Conservation (phyloP, 2,329 filamentous ascomycete species). For the Calonectria hawksworthii region DNA sequence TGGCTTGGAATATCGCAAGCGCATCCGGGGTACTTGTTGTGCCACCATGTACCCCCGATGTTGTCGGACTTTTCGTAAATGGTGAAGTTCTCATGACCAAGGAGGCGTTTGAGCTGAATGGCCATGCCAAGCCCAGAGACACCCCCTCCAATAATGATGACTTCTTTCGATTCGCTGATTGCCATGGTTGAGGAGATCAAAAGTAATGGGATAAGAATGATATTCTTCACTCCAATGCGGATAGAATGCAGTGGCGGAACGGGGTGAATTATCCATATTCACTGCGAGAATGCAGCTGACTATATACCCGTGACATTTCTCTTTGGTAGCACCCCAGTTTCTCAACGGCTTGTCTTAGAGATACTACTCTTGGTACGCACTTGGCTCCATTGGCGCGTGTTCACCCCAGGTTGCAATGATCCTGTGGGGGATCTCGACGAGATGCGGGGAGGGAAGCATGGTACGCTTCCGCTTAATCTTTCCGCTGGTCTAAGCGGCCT, state of each 20-base stretch:
- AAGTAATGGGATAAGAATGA: neutral
- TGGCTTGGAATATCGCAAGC: slow-evolving; percentile 23
- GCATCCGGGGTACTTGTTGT: slow-evolving; percentile 25
- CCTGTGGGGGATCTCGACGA: neutral
- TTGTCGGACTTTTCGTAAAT: slow-evolving; percentile 35
- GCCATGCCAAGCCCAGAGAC: slow-evolving; percentile 35
- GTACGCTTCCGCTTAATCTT: slow-evolving; percentile 11
- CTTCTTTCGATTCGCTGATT: slow-evolving; percentile 1
- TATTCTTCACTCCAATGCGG: neutral
- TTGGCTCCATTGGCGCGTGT: neutral
- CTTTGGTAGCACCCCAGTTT: neutral
- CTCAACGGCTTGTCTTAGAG: neutral
- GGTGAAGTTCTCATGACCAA: slow-evolving; percentile 31
- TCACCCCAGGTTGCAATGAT: neutral
- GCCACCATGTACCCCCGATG: slow-evolving; percentile 35
- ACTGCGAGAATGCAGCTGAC: neutral
- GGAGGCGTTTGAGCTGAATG: slow-evolving; percentile 30
- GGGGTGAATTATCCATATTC: neutral
- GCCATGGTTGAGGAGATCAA: neutral
- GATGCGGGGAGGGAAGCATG: neutral
- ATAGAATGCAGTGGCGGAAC: neutral
- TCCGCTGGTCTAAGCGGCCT: neutral
- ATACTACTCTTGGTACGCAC: neutral
- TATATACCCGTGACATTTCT: neutral
- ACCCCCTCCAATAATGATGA: slow-evolving; percentile 33